Evolutionary conservation across 352 stramenopile genomes (phyloP).

Genomic region (Pythium guiyangense): DNA sequence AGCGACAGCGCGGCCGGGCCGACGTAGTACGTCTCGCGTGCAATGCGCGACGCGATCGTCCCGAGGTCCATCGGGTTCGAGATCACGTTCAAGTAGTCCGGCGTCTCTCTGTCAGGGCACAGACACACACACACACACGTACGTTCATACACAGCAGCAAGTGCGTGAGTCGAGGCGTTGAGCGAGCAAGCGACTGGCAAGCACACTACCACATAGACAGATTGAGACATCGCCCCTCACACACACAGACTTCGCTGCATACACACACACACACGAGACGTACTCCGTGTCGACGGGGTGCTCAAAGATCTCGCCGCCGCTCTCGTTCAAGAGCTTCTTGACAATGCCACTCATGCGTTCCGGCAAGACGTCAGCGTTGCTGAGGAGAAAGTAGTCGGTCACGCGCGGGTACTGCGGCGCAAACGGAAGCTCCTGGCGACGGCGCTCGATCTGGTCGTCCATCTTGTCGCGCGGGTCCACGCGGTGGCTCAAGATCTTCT

Average conservation of each 20-base stretch:
- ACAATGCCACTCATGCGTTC: constrained; percentile 77
- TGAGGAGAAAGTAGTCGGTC: constrained; percentile 78
- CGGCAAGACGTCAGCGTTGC: constrained; percentile 61
- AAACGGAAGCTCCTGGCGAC: constrained; percentile 44
- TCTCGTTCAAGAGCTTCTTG: constrained; percentile 79
- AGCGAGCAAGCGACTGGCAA: too few species aligned
- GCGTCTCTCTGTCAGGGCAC: too few species aligned
- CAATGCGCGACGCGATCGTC: constrained; percentile 63
- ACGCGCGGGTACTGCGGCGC: constrained; percentile 62
- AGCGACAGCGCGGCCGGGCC: constrained; percentile 62
- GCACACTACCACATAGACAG: too few species aligned
- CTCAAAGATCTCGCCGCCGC: constrained; percentile 78
- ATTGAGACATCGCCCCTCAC: too few species aligned
- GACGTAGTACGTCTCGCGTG: constrained; percentile 79
- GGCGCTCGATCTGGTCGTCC: constrained; percentile 80
- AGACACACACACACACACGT: too few species aligned
- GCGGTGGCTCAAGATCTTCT: constrained; percentile 87
- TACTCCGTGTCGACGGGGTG: constrained; percentile 76
- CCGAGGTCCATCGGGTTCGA: constrained; percentile 89
- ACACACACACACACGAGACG: too few species aligned
- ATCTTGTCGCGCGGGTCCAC: constrained; percentile 76
- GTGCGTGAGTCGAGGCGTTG: too few species aligned
- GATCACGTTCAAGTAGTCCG: too few species aligned
- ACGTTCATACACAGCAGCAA: too few species aligned
- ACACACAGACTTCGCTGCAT: too few species aligned